These are phyloP conservation scores for Coemansia sp. DNA, from an alignment of 192 early-diverging fungal species.

Conservation along the genomic window DNA sequence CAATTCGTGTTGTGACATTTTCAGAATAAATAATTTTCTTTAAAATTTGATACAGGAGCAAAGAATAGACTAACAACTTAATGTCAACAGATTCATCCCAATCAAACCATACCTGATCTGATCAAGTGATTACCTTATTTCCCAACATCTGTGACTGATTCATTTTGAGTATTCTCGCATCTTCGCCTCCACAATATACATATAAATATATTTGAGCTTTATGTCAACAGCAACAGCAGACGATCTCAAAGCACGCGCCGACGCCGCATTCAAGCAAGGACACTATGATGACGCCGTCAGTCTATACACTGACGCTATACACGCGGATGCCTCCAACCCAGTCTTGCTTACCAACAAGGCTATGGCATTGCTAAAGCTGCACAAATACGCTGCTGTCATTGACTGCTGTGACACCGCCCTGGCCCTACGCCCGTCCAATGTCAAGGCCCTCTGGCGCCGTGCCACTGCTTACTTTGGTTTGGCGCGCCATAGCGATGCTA, in stretches of 20 bases:
- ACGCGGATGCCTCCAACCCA: slow-evolving; percentile 61
- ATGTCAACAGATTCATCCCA: background rate
- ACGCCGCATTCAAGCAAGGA: slow-evolving; percentile 61
- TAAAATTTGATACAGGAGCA: slow-evolving; percentile 7
- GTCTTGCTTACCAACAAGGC: slow-evolving; percentile 75
- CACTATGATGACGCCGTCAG: slow-evolving; percentile 61
- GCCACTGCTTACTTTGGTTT: slow-evolving; percentile 13
- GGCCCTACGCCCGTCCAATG: slow-evolving; percentile 9
- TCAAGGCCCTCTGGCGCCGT: slow-evolving; percentile 33
- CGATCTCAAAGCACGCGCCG: slow-evolving; percentile 59
- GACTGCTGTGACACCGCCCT: slow-evolving; percentile 17
- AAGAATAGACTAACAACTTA: background rate
- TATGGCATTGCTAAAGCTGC: slow-evolving; percentile 78
- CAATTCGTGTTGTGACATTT: slow-evolving; percentile 10
- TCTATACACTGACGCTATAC: slow-evolving; percentile 68
- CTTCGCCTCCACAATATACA: background rate
- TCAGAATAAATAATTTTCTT: background rate
- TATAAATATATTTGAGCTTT: background rate
- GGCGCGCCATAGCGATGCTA: slow-evolving; percentile 3
- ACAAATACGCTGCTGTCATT: slow-evolving; percentile 48
- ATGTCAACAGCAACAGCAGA: background rate
- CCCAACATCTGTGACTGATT: too few relatives aligned
- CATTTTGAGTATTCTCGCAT: too few relatives aligned
- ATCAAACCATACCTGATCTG: background rate
- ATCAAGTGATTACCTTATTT: background rate